A percentile compares a stretch with the other conserved stretches of the same genome.
These are phyloP conservation scores for Lipomyces starkeyi DNA, from an alignment of 805 yeast species.

Conservation along the genomic window DNA sequence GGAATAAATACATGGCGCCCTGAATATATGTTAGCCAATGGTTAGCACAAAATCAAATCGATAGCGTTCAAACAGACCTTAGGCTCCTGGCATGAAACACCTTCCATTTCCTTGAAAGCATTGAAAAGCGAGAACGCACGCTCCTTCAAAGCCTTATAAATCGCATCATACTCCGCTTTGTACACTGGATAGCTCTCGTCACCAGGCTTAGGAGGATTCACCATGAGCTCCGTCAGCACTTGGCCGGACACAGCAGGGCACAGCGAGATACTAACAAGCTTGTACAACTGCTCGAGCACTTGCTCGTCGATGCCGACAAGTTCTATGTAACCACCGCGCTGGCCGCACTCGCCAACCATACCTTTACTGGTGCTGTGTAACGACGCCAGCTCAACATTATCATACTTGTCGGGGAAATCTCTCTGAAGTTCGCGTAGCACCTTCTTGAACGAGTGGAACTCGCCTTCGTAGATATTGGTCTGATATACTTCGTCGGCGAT, in stretches of 20 bases:
- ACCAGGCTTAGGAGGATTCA: constrained; percentile 83
- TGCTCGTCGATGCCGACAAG: constrained; percentile 77
- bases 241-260: constrained; percentile 97
- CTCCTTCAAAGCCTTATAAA: constrained; percentile 64
- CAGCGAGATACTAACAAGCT: constrained; percentile 86
- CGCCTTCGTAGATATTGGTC: constrained; percentile 72
- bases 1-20: constrained; percentile 99
- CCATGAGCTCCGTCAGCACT: constrained; percentile 90
- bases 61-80: constrained; percentile 14
- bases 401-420: constrained; percentile 60
- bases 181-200: constrained; percentile 75
- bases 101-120: constrained; percentile 79
- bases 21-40: constrained; percentile 44
- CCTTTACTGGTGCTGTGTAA: constrained; percentile 98
- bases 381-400: constrained; percentile 85
- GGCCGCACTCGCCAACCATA: constrained; percentile 98
- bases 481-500: constrained; percentile 99
- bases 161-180: constrained; percentile 62
- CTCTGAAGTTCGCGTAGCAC: constrained; percentile 70
- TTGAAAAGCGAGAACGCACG: constrained; percentile 70
- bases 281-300: constrained; percentile 72
- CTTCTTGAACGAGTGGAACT: constrained; percentile 83
- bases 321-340: constrained; percentile 99
- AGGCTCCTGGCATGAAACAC: constrained; percentile 85
- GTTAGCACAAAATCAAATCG: neutral